Evolutionary conservation across 106 monocot species (phyloP), one percentile per base, ranked within the genome.

Genomic region (Allium fistulosum): DNA sequence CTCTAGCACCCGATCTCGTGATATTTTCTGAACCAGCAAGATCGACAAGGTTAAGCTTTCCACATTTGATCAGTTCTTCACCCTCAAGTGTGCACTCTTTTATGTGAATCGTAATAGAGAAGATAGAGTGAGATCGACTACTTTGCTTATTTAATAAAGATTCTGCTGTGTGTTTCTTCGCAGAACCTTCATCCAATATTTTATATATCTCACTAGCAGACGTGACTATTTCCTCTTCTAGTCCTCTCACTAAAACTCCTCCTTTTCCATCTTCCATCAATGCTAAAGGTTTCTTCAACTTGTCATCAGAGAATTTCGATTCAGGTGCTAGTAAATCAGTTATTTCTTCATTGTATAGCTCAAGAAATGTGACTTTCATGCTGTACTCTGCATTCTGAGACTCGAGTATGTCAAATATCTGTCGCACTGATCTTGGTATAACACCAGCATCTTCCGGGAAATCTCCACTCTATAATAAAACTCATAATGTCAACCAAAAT

Each of bases 221-320:
- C 49, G 66, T 71, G 18, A 96, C 95, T 45, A 88, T 80, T 79
- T 91, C 88, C 80, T 96, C 95, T 71, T 96, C 91, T 11, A 96
- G 69, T 10, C 95, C 95, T 74, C 91, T 81, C 26, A 96, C 83
- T 49, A 91, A 73, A 11, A 96, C 91, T 17, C 88, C 85, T 17
- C 95, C 91, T 71, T 96, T 96, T 13, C 95, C 95, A 72, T 96
- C 95, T 72, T 96, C 95, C 95, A 96, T 91, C 6, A 95, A 62
- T 68, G 91, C 88, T 72, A 95, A 81, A 22, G 91, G 88, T 66
- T 80, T 95, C 83, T 86, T 95, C 0, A 79, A 65, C 75, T 85
- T 91, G 45, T 91, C 85, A 67, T 91, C 88, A 28, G 77, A 64
- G 53, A 69, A 84, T 64, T 82, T 85, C 1, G 72, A 71, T 16